A percentile compares a stretch with the other conserved stretches of the same genome.
Evolutionary conservation across 169 alveolate species (phyloP).

Genomic region (Besnoitia besnoiti): DNA sequence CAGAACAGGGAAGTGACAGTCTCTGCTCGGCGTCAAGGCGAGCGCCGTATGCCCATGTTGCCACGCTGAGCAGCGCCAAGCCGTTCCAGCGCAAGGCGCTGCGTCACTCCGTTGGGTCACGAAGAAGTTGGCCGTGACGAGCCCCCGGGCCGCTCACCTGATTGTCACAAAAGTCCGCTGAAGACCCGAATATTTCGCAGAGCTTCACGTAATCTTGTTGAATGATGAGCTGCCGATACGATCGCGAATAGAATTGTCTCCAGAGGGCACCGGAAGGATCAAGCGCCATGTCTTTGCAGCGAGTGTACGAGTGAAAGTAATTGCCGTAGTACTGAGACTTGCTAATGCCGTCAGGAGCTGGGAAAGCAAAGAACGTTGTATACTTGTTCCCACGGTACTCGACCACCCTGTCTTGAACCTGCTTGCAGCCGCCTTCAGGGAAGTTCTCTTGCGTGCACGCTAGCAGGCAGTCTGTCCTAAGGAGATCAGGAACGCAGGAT

Average conservation of each 20-base stretch:
- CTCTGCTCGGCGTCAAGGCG: too few relatives aligned
- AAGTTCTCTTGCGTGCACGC: conserved; percentile 71
- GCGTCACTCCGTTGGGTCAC: too few relatives aligned
- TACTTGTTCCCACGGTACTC: conserved; percentile 71
- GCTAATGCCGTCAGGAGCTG: conserved; percentile 52
- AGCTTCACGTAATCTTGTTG: not conserved
- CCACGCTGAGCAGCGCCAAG: too few relatives aligned
- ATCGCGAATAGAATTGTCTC: conserved; percentile 6
- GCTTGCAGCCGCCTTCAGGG: conserved; percentile 62
- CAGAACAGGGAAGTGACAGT: too few relatives aligned
- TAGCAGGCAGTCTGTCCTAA: conserved; percentile 67
- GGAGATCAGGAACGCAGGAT: not conserved
- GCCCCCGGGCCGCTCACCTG: too few relatives aligned
- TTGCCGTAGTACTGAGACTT: not conserved
- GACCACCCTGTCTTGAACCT: not conserved
- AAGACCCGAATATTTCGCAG: conserved; percentile 12
- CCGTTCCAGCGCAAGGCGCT: too few relatives aligned
- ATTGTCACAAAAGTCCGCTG: conserved; percentile 30
- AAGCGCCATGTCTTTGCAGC: conserved; percentile 6
- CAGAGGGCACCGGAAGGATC: conserved; percentile 39
- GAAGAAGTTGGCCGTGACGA: too few relatives aligned
- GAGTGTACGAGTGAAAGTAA: not conserved
- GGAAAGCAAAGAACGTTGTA: conserved; percentile 61
- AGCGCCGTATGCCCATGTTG: too few relatives aligned
- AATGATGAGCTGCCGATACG: conserved; percentile 16